Conservation (phyloP, 345 rosid species). For the Pistacia atlantica region DNA sequence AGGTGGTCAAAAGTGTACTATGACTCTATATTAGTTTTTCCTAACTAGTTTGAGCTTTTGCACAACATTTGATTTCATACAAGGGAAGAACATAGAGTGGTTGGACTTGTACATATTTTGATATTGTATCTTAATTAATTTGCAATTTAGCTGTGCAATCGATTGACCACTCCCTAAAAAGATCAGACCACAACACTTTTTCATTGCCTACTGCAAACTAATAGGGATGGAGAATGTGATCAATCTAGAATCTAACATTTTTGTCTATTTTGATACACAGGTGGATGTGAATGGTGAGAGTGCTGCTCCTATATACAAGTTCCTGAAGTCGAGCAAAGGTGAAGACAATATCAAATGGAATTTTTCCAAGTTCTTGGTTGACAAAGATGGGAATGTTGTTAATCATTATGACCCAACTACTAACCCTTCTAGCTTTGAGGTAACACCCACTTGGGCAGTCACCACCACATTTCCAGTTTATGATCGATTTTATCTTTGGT, state of each 20-base stretch:
- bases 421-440: constrained; percentile 91
- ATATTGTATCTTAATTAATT: too few species aligned
- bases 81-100: too few species aligned
- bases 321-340: constrained; percentile 83
- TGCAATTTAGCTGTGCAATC: too few species aligned
- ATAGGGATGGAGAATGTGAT: too few species aligned
- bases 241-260: too few species aligned
- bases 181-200: too few species aligned
- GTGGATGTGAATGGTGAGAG: constrained; percentile 81
- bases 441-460: constrained; percentile 18
- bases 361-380: constrained; percentile 80
- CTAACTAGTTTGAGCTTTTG: background rate
- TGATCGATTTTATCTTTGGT: background rate
- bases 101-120: too few species aligned
- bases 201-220: too few species aligned
- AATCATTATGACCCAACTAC: constrained; percentile 95
- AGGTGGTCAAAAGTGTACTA: background rate
- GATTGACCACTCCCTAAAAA: too few species aligned
- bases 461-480: background rate
- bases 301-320: constrained; percentile 84
- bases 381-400: constrained; percentile 71
- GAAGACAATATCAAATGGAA: constrained; percentile 86
- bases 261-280: constrained; percentile 39
- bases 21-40: background rate
- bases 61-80: too few species aligned